Evolutionary conservation across 169 alveolate species (phyloP).

Genomic region (Eimeria maxima): DNA sequence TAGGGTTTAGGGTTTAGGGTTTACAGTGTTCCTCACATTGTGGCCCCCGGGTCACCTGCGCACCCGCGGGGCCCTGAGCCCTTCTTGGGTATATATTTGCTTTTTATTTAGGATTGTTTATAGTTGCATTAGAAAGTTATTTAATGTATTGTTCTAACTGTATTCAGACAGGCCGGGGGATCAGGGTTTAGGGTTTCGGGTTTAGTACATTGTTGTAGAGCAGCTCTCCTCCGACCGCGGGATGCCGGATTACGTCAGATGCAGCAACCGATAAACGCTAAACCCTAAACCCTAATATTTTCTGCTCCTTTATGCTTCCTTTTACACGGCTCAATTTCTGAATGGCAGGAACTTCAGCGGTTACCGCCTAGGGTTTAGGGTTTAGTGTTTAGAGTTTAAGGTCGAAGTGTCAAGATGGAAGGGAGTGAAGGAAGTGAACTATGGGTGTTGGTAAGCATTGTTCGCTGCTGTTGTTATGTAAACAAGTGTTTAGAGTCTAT

Average conservation of each 20-base stretch:
- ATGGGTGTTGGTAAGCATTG: conserved; percentile 25
- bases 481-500: not conserved
- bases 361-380: not conserved
- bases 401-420: not conserved
- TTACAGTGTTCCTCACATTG: not conserved
- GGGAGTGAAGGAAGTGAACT: not conserved
- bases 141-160: no score
- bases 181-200: conserved; percentile 37
- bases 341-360: not conserved
- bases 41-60: conserved; percentile 24
- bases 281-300: conserved; percentile 46
- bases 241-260: not conserved
- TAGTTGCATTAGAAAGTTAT: no score
- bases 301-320: not conserved
- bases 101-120: no score
- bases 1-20: conserved; percentile 9
- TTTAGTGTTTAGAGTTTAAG: not conserved
- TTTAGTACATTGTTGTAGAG: not conserved
- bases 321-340: not conserved
- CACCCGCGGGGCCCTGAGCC: conserved; percentile 6
- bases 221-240: no score
- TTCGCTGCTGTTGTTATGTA: not conserved
- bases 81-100: no score
- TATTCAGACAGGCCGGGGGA: not conserved
- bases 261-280: not conserved